Conservation (phyloP, 2,329 filamentous ascomycete species). For the Xylaria sp. region DNA sequence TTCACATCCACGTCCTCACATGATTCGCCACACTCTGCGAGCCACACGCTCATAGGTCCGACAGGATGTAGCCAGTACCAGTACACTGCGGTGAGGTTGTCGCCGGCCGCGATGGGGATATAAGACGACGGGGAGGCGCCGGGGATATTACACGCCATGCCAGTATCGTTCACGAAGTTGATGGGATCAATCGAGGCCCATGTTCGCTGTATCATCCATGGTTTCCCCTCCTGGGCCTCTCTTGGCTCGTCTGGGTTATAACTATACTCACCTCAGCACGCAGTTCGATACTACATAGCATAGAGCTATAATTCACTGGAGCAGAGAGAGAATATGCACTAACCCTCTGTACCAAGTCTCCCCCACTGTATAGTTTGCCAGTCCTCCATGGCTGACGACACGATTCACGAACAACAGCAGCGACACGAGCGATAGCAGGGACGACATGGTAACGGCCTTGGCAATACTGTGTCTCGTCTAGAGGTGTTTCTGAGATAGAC, state of each 20-base stretch:
- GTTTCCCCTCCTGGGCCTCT: conserved; percentile 42
- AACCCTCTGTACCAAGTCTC: conserved; percentile 50
- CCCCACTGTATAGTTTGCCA: conserved; percentile 49
- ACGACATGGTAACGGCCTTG: conserved; percentile 14
- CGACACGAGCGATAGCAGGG: conserved; percentile 3
- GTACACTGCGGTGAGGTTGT: conserved; percentile 47
- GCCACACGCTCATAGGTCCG: conserved; percentile 49
- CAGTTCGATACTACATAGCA: not conserved
- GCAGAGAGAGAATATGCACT: conserved; percentile 8
- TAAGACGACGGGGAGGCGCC: conserved; percentile 44
- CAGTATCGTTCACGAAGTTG: conserved; percentile 42
- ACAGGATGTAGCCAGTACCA: conserved; percentile 51
- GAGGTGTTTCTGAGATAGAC: not conserved
- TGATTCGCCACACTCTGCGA: conserved; percentile 43
- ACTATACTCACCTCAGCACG: conserved; percentile 32
- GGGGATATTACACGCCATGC: conserved; percentile 46
- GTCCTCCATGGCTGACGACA: conserved; percentile 44
- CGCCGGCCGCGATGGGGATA: conserved; percentile 46
- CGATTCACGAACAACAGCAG: conserved; percentile 23
- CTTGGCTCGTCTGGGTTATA: conserved; percentile 43
- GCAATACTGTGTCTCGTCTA: not conserved
- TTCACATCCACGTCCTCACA: conserved; percentile 42
- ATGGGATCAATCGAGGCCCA: conserved; percentile 49
- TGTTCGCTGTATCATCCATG: conserved; percentile 47
- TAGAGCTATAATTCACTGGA: not conserved